Evolutionary conservation across 345 rosid genomes (phyloP).

Genomic region (Crucihimalaya himalaica): DNA sequence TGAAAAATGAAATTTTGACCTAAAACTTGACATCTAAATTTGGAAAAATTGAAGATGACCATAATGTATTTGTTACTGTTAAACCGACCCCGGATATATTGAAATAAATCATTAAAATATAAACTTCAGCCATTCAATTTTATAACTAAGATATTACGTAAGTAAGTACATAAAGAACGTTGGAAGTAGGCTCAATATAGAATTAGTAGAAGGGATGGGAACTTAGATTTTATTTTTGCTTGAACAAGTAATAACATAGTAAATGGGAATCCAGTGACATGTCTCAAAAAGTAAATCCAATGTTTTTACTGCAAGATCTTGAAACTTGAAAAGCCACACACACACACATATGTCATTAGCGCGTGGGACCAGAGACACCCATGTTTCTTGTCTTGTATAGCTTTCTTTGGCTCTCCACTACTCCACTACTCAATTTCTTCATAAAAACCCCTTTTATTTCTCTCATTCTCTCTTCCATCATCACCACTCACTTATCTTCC

Average conservation of each 20-base stretch:
- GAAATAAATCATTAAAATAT: background rate
- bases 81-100: background rate
- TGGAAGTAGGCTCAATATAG: constrained; percentile 33
- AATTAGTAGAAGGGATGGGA: constrained; percentile 18
- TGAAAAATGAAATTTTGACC: background rate
- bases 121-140: background rate
- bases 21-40: background rate
- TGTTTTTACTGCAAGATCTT: constrained; percentile 38
- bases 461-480: constrained; percentile 38
- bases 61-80: background rate
- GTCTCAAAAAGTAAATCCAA: constrained; percentile 44
- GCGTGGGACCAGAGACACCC: constrained; percentile 39
- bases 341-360: background rate
- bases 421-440: constrained; percentile 42
- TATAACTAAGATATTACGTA: background rate
- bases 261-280: constrained; percentile 42
- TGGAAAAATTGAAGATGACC: background rate
- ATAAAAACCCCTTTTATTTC: constrained; percentile 33
- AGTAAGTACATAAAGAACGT: constrained; percentile 32
- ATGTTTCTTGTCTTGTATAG: constrained; percentile 43
- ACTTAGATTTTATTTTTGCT: constrained; percentile 24
- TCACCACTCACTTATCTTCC: constrained; percentile 42
- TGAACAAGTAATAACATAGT: constrained; percentile 40
- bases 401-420: constrained; percentile 43
- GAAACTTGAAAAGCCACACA: constrained; percentile 36